Evolutionary conservation across 495 filamentous ascomycete species (phyloP).

Genomic region (Daldinia vernicosa): DNA sequence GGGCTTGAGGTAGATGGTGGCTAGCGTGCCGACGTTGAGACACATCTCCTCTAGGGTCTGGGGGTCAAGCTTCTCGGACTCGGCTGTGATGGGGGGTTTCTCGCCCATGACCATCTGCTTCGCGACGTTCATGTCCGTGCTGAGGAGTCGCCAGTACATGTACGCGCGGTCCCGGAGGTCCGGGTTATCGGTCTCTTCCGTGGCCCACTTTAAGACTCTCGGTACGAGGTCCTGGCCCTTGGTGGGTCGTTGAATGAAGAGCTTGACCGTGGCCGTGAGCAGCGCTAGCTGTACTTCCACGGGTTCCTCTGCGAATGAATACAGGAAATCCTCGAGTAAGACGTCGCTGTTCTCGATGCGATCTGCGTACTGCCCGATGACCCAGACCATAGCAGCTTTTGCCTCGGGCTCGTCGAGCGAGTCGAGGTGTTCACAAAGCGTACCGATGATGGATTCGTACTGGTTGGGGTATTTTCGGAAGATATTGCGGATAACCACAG

Average conservation of each 20-base stretch:
- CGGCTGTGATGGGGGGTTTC: conserved; percentile 95
- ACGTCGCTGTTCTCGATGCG: conserved; percentile 96
- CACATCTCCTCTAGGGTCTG: conserved; percentile 96
- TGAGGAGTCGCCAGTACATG: conserved; percentile 99
- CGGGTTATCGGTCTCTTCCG: conserved; percentile 97
- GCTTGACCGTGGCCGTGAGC: conserved; percentile 94
- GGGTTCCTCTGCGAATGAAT: conserved; percentile 91
- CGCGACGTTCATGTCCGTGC: conserved; percentile 88
- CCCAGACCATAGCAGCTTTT: conserved; percentile 99
- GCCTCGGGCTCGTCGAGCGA: conserved; percentile 98
- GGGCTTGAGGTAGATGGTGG: conserved; percentile 97
- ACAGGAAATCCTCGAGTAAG: conserved; percentile 92
- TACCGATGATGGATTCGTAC: conserved; percentile 96
- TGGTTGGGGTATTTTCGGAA: conserved; percentile 99
- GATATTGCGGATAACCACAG: conserved; percentile 98
- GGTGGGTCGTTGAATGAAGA: conserved; percentile 96
- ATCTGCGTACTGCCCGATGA: conserved; percentile 97
- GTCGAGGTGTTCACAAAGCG: conserved; percentile 95
- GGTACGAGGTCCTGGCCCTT: conserved; percentile 94
- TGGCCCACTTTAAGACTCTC: conserved; percentile 97
- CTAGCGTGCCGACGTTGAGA: conserved; percentile 92
- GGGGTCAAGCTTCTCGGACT: conserved; percentile 92
- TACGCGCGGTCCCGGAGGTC: conserved; percentile 95
- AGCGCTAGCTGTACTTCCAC: conserved; percentile 95
- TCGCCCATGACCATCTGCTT: conserved; percentile 94